A percentile compares a stretch with the other conserved stretches of the same genome.
Evolutionary conservation across 805 yeast species (phyloP).

Genomic region (Candida tammaniensis): DNA sequence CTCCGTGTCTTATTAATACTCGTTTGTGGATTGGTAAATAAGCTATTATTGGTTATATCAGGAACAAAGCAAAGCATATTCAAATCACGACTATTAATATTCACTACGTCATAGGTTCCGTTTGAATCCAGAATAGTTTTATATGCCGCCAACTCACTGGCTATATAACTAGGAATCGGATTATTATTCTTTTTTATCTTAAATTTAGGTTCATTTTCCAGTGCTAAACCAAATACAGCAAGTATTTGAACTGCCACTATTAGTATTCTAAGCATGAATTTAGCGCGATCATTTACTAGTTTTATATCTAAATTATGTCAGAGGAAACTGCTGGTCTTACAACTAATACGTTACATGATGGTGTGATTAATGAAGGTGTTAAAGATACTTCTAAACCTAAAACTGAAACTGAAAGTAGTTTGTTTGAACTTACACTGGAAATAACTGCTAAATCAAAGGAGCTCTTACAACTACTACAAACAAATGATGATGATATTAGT

Average conservation of each 20-base stretch:
- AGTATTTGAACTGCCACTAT: too few relatives aligned
- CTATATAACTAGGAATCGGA: conserved; percentile 1
- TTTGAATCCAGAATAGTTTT: background rate
- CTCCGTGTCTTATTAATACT: too few relatives aligned
- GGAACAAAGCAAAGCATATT: conserved; percentile 12
- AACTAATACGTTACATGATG: conserved; percentile 32
- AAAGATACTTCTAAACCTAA: conserved; percentile 1
- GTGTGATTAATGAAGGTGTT: conserved; percentile 16
- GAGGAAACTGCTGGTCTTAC: conserved; percentile 22
- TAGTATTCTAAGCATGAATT: too few relatives aligned
- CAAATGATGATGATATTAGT: conserved; percentile 27
- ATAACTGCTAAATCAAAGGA: conserved; percentile 26
- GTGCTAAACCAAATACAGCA: background rate
- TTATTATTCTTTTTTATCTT: conserved; percentile 7
- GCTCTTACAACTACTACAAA: conserved; percentile 20
- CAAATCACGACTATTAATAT: conserved; percentile 5
- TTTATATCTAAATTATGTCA: too few relatives aligned
- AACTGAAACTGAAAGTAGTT: conserved; percentile 15
- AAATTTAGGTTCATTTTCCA: conserved; percentile 10
- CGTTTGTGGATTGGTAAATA: background rate
- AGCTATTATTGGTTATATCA: conserved; percentile 1
- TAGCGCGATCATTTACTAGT: too few relatives aligned
- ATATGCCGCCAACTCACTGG: background rate
- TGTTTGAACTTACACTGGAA: conserved; percentile 33
- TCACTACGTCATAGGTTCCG: conserved; percentile 9